A percentile compares a stretch with the other conserved stretches of the same genome.
Conservation (phyloP, 2,329 filamentous ascomycete species). For the Fusarium dlaminii region DNA sequence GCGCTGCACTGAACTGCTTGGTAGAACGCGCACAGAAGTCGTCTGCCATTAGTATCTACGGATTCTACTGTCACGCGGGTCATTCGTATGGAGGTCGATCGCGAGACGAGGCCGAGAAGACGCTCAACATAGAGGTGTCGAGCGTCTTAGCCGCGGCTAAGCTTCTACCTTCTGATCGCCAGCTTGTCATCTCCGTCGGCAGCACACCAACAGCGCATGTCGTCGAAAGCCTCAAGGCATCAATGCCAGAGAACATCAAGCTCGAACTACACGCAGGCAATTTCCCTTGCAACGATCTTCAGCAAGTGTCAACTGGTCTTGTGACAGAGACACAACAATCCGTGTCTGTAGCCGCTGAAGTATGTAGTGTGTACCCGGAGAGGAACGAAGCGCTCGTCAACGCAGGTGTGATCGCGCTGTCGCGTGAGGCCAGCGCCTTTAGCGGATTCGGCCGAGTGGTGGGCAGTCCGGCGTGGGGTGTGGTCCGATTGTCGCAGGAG, state of each 20-base stretch:
- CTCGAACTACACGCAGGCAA: conserved; percentile 52
- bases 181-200: conserved; percentile 47
- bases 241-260: conserved; percentile 44
- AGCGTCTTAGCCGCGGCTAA: conserved; percentile 45
- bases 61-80: conserved; percentile 52
- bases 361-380: conserved; percentile 51
- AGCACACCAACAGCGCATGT: conserved; percentile 52
- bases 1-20: conserved; percentile 39
- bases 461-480: conserved; percentile 43
- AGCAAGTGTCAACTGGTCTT: conserved; percentile 50
- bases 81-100: conserved; percentile 50
- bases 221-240: conserved; percentile 43
- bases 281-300: conserved; percentile 51
- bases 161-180: conserved; percentile 39
- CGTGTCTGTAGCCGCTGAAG: conserved; percentile 46
- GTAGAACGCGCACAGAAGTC: conserved; percentile 44
- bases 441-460: conserved; percentile 46
- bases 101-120: conserved; percentile 44
- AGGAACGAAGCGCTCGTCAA: conserved; percentile 52
- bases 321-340: conserved; percentile 45
- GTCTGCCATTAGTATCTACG: conserved; percentile 44
- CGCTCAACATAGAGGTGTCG: conserved; percentile 45
- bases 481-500: conserved; percentile 50
- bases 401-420: conserved; percentile 49
- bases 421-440: conserved; percentile 46